Conservation (phyloP, 129 eudicot genomes). For the Mikania micrantha region DNA sequence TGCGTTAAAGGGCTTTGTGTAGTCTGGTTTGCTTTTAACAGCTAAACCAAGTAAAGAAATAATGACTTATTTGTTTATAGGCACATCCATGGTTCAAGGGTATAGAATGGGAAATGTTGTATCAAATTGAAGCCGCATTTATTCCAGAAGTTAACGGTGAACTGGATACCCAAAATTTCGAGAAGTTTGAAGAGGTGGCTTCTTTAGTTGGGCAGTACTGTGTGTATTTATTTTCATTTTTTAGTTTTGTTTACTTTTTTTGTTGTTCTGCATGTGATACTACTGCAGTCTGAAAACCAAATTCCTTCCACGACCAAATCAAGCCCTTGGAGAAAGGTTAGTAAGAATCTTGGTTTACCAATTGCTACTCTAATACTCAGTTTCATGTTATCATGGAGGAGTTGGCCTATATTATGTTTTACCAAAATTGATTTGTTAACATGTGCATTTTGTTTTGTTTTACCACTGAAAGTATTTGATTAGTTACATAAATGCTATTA, state of each 20-base stretch:
- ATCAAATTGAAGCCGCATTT: slow-evolving; percentile 84
- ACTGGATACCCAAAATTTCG: slow-evolving; percentile 94
- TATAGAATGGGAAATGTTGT: slow-evolving; percentile 71
- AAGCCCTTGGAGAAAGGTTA: slow-evolving; percentile 96
- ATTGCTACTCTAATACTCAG: not conserved
- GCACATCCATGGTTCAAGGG: slow-evolving; percentile 95
- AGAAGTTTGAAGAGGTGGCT: slow-evolving; percentile 85
- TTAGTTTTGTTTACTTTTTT: not conserved
- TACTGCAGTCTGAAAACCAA: slow-evolving; percentile 68
- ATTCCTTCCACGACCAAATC: slow-evolving; percentile 54
- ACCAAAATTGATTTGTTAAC: not conserved
- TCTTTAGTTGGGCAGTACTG: not conserved
- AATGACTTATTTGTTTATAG: slow-evolving; percentile 29
- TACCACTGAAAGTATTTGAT: not conserved
- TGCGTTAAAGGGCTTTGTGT: not conserved
- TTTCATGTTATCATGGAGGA: not conserved
- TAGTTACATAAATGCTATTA: not conserved
- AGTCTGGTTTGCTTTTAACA: not conserved
- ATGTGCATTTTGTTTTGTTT: not conserved
- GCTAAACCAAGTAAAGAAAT: not conserved
- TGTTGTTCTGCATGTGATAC: slow-evolving; percentile 4
- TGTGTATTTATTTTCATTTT: not conserved
- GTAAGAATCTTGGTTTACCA: slow-evolving; percentile 21
- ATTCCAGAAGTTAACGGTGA: slow-evolving; percentile 96
- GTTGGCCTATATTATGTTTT: not conserved